Conservation (phyloP, 768 basidiomycete genomes). For the Xerocomellus dryophilus region DNA sequence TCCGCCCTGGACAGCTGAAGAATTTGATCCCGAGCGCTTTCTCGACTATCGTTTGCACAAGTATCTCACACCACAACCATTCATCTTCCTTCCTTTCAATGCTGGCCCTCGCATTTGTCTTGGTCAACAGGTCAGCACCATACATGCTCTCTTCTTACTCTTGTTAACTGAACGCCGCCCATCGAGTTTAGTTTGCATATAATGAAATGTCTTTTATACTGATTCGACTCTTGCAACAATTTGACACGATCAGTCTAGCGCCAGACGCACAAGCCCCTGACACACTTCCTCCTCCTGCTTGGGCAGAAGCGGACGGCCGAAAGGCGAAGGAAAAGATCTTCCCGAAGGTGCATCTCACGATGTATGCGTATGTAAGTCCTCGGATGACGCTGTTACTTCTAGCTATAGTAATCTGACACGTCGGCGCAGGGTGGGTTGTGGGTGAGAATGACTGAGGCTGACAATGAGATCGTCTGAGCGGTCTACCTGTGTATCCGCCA, state of each 20-base stretch:
- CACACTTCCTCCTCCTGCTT: slow-evolving; percentile 44
- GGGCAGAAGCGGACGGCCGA: slow-evolving; percentile 44
- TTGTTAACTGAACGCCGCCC: background rate
- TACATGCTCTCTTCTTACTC: background rate
- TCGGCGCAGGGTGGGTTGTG: slow-evolving; percentile 49
- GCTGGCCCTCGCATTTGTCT: slow-evolving; percentile 55
- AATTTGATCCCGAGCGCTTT: slow-evolving; percentile 73
- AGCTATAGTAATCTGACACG: background rate
- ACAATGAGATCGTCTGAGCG: slow-evolving; percentile 5
- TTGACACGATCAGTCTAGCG: slow-evolving; percentile 47
- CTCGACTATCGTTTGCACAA: slow-evolving; percentile 60
- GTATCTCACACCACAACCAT: slow-evolving; percentile 60
- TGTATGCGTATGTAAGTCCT: slow-evolving; percentile 44
- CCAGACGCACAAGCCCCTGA: slow-evolving; percentile 45
- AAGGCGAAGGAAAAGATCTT: slow-evolving; percentile 50
- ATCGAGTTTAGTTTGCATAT: slow-evolving; percentile 45
- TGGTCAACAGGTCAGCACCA: slow-evolving; percentile 40
- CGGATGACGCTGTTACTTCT: background rate
- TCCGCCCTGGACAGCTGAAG: slow-evolving; percentile 42
- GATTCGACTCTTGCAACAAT: slow-evolving; percentile 59
- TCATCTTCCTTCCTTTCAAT: slow-evolving; percentile 70
- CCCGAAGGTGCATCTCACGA: slow-evolving; percentile 53
- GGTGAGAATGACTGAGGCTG: slow-evolving; percentile 40
- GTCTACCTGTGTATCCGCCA: no score
- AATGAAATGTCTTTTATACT: slow-evolving; percentile 63